A percentile compares a stretch with the other conserved stretches of the same genome.
phyloP scores from a whole-genome alignment of 1,139 yeast genomes.

The Yamadazyma triangularis region DNA sequence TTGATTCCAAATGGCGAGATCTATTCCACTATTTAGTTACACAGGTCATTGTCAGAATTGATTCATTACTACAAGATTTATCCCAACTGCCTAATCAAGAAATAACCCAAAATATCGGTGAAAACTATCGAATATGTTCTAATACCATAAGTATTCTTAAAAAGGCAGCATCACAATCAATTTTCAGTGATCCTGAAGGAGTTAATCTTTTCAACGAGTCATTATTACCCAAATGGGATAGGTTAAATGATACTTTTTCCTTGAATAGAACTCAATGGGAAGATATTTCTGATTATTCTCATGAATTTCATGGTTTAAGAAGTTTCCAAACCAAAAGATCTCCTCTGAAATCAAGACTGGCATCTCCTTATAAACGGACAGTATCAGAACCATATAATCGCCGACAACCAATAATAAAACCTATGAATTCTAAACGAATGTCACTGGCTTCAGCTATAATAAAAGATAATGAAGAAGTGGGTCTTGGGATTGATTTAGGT shows the following conservation, averaged over 20 bases:
- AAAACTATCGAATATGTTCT: constrained; percentile 28
- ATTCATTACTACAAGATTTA: constrained; percentile 22
- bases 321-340: constrained; percentile 10
- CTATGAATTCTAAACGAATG: background rate
- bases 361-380: background rate
- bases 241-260: constrained; percentile 20
- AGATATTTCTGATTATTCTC: constrained; percentile 6
- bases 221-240: constrained; percentile 29
- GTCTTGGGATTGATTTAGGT: constrained; percentile 36
- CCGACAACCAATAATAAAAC: background rate
- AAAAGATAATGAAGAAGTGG: constrained; percentile 9
- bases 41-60: constrained; percentile 31
- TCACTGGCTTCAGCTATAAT: no score
- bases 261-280: constrained; percentile 8
- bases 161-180: constrained; percentile 27
- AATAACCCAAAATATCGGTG: constrained; percentile 12
- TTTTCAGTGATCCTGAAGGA: constrained; percentile 17
- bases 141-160: constrained; percentile 28
- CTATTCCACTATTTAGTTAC: constrained; percentile 41
- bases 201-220: constrained; percentile 19
- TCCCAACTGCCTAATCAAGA: constrained; percentile 6
- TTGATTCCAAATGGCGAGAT: constrained; percentile 55
- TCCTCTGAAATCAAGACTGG: constrained; percentile 3
- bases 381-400: background rate
- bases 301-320: constrained; percentile 16